Evolutionary conservation across 768 basidiomycete species (phyloP).

Genomic region (Omphalotus guepiniiformis): DNA sequence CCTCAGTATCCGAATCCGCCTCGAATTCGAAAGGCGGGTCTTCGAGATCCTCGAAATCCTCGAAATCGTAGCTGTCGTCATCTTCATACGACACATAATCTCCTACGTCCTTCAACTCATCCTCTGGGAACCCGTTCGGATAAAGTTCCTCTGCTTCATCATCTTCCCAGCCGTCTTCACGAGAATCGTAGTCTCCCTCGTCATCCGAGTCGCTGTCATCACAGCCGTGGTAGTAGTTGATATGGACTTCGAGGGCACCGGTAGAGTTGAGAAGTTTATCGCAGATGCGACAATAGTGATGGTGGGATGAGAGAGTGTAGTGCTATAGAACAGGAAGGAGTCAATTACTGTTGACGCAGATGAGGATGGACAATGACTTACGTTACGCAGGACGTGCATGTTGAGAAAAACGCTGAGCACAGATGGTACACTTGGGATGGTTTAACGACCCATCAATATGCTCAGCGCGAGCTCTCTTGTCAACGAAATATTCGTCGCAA

Average conservation of each 20-base stretch:
- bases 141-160: slow-evolving; percentile 1
- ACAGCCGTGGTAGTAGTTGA: not conserved
- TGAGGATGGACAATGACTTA: not conserved
- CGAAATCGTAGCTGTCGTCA: slow-evolving; percentile 1
- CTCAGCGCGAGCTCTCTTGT: not conserved
- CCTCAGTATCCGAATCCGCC: not conserved
- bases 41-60: slow-evolving; percentile 1
- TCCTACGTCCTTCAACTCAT: not conserved
- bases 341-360: no score
- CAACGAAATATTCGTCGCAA: not conserved
- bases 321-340: not conserved
- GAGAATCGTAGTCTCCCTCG: not conserved
- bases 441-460: slow-evolving; percentile 1
- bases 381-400: not conserved
- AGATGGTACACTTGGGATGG: slow-evolving; percentile 4
- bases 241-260: not conserved
- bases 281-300: slow-evolving; percentile 4
- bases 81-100: slow-evolving; percentile 3
- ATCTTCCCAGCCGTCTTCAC: slow-evolving; percentile 8
- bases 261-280: slow-evolving; percentile 1
- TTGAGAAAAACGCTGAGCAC: slow-evolving; percentile 6
- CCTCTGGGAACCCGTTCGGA: slow-evolving; percentile 1
- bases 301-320: not conserved
- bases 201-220: not conserved
- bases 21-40: not conserved